Evolutionary conservation across 169 alveolate species (phyloP), one percentile per base, ranked within the genome.

Genomic region (Plasmodium inui): DNA sequence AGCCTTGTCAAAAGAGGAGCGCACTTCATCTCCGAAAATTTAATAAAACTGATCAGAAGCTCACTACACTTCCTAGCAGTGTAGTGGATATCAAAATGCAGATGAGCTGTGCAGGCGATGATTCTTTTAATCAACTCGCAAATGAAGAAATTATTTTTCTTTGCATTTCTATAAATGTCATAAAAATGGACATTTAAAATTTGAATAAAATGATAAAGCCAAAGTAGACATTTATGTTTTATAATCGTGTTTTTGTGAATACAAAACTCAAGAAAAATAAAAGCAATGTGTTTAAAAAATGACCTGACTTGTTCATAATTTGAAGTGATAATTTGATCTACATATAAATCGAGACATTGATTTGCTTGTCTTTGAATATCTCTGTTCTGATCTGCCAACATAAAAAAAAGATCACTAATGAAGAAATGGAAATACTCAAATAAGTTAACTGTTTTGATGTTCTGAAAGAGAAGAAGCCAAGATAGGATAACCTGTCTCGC

Each of bases 401-500:
- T 89, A 39, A 79, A 37, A 34, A 89, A 89, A 9, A 89, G 73
- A 61, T 89, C 94, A 41, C 72, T 79, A 78, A 89, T 79, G 32
- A 89, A 89, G 22, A 89, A 89, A 34, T 89, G 94, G 19, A 89
- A 89, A 61, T 89, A 89, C 30, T 89, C 94, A 89, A 89, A 89
- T 61, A 89, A 39, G 41, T 89, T 61, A 1, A 89, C 70, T 44
- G 94, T 89, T 50, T 85, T 81, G 17, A 89, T 89, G 17, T 88
- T 88, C 79, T 88, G 94, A 78, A 88, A 78, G 82, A 88, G 82
- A 79, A 78, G 82, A 6, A 88, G 72, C 94, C 94, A 88, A 3
- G 94, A 88, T 30, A 88, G 80, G n/a, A 88, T 88, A 19, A 88
- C 82, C 14, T 93, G 96, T 10, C 97, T 70, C 9, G 94, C 95